Conservation (phyloP, 257 asterid species). For the Solanum habrochaites region DNA sequence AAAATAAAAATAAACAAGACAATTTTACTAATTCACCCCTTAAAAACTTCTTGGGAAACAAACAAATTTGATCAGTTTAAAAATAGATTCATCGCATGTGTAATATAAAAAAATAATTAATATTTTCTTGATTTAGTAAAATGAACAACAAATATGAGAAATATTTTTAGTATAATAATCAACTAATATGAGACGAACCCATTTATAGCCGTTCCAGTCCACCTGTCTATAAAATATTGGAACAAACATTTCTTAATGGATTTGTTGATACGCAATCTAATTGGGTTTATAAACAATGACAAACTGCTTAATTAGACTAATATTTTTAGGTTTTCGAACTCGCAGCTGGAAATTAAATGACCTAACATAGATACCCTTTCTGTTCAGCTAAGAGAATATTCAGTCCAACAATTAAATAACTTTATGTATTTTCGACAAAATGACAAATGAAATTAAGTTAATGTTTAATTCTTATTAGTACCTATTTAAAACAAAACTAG, state of each 20-base stretch:
- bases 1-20: no score
- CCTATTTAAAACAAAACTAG: not conserved
- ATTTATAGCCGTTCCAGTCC: not conserved
- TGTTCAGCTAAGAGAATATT: not conserved
- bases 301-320: not conserved
- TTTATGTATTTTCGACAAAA: not conserved
- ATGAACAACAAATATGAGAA: no score
- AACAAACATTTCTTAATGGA: not conserved
- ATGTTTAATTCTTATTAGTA: not conserved
- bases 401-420: not conserved
- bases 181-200: not conserved
- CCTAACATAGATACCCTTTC: not conserved
- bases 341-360: not conserved
- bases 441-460: not conserved
- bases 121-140: rapidly evolving
- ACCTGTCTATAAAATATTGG: not conserved
- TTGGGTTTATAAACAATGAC: not conserved
- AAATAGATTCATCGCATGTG: no score
- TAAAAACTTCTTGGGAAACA: no score
- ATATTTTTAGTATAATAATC: no score
- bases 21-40: no score
- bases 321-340: not conserved
- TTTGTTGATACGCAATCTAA: not conserved
- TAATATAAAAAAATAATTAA: no score
- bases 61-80: no score